Evolutionary conservation across 2,329 filamentous ascomycete species (phyloP).

Genomic region (Colletotrichum shisoi): DNA sequence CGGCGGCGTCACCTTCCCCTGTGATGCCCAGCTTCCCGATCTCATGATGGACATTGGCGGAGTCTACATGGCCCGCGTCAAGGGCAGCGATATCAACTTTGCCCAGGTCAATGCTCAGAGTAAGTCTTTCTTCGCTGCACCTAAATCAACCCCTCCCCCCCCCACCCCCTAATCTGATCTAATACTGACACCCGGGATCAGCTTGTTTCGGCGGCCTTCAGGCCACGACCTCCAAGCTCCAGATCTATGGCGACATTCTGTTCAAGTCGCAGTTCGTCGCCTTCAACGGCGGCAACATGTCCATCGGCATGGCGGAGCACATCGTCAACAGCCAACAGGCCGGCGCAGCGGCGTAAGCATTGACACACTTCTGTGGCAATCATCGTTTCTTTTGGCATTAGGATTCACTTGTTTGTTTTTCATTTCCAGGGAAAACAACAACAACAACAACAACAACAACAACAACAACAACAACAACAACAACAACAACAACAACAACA

Average conservation of each 20-base stretch:
- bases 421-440: slow-evolving; percentile 33
- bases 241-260: slow-evolving; percentile 70
- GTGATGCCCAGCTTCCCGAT: slow-evolving; percentile 56
- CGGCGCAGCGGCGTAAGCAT: slow-evolving; percentile 37
- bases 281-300: slow-evolving; percentile 64
- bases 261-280: slow-evolving; percentile 69
- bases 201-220: slow-evolving; percentile 75
- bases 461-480: slow-evolving; percentile 36
- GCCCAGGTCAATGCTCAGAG: slow-evolving; percentile 59
- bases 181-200: slow-evolving; percentile 40
- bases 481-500: slow-evolving; percentile 35
- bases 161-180: not conserved
- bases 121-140: slow-evolving; percentile 47
- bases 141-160: slow-evolving; percentile 32
- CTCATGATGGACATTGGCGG: slow-evolving; percentile 65
- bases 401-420: slow-evolving; percentile 31
- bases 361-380: slow-evolving; percentile 19
- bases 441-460: slow-evolving; percentile 35
- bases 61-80: slow-evolving; percentile 63
- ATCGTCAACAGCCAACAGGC: slow-evolving; percentile 28
- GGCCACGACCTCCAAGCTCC: slow-evolving; percentile 61
- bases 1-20: slow-evolving; percentile 59
- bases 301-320: slow-evolving; percentile 58
- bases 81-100: slow-evolving; percentile 63
- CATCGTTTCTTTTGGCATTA: slow-evolving; percentile 23